Evolutionary conservation across 148 eudicot genomes (phyloP), one percentile per base, ranked within the genome.

Genomic region (Arctostaphylos glauca): DNA sequence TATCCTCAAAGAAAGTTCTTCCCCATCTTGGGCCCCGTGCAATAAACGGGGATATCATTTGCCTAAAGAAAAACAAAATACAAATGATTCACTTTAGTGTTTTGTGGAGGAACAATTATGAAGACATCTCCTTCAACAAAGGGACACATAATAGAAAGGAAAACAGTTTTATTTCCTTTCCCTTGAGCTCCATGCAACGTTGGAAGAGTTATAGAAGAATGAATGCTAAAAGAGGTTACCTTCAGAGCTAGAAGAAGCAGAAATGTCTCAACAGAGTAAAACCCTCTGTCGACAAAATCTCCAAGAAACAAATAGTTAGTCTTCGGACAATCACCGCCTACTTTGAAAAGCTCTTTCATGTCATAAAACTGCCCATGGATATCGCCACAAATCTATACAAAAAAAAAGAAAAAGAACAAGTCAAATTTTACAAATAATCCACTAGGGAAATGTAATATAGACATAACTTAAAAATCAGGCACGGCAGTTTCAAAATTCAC

Each of bases 291-390:
- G 77, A 94, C 98, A 86, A 96, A 96, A 89, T 96, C 98, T 83
- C 99, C 98, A 81, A 96, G 91, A 89, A 96, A 96, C 83, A 94
- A 87, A 82, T 96, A 96, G 87, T 92, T 96, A 13, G 98, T 94
- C 89, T 94, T 93, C 25, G 99, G 99, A 86, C 99, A 94, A 87
- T 96, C 99, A 84, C 97, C 97, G 70, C 99, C 99, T 76, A 92
- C 94, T 85, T 88, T 94, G 83, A 96, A 96, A 56, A 96, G 91
- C 91, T 96, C 98, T 89, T 93, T 94, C 92, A 96, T 88, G 90
- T 96, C 98, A 86, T 96, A 94, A 80, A 96, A 94, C 84, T 96
- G 97, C 86, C 99, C 99, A 82, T 94, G 99, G 84, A 96, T 94
- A 87, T 96, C 99, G 44, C 99, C 99, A 83, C 99, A 94, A 80